phyloP scores from a whole-genome alignment of 2,329 filamentous ascomycete species.

The Zymoseptoria pseudotritici region DNA sequence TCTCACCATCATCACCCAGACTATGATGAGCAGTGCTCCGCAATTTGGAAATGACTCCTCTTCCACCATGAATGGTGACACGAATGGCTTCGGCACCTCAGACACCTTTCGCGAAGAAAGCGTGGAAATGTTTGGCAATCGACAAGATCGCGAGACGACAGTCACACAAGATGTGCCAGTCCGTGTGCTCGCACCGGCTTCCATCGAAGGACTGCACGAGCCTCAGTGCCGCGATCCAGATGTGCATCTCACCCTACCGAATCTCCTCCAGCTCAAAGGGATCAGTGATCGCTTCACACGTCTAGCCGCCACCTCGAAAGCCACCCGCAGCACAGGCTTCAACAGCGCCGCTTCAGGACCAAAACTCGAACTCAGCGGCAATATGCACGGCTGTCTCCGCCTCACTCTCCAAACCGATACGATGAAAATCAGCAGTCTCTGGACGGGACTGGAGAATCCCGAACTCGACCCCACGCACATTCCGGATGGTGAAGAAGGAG shows the following conservation, averaged over 20 bases:
- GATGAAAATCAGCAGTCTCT: constrained; percentile 75
- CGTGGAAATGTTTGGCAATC: constrained; percentile 41
- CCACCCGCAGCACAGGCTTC: constrained; percentile 29
- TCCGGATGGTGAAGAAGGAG: constrained; percentile 53
- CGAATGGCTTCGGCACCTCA: constrained; percentile 29
- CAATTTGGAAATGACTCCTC: neutral
- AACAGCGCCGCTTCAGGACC: constrained; percentile 34
- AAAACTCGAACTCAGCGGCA: constrained; percentile 79
- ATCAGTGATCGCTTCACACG: constrained; percentile 95
- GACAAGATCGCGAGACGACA: constrained; percentile 75
- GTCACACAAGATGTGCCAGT: constrained; percentile 97
- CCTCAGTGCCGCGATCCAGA: constrained; percentile 85
- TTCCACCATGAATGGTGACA: constrained; percentile 20
- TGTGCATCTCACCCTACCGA: constrained; percentile 85
- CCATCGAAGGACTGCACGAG: constrained; percentile 89
- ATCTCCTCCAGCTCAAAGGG: constrained; percentile 79
- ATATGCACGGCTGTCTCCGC: constrained; percentile 84
- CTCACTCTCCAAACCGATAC: constrained; percentile 76
- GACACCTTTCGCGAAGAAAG: constrained; percentile 20
- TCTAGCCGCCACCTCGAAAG: constrained; percentile 51
- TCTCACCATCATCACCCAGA: constrained; percentile 78
- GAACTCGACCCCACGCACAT: constrained; percentile 74
- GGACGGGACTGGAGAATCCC: constrained; percentile 80
- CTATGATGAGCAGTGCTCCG: constrained; percentile 47
- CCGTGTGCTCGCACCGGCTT: constrained; percentile 72